Percentiles rank a stretch among this genome's conserved stretches.
phyloP scores from a whole-genome alignment of 73 alveolate species.

The Blepharisma japonicum region DNA sequence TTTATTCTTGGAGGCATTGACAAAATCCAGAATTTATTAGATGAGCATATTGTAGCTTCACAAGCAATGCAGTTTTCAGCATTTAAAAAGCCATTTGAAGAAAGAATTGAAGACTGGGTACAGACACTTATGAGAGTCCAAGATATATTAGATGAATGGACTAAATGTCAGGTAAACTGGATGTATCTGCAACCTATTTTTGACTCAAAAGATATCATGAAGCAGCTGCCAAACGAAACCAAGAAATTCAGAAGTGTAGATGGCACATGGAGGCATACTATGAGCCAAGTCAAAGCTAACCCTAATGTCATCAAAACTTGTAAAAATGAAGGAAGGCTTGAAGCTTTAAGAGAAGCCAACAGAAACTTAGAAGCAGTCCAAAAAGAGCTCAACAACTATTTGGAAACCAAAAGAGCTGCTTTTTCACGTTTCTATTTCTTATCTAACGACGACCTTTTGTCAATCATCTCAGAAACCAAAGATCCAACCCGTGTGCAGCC shows the following conservation, averaged over 20 bases:
- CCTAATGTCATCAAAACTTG: constrained; percentile 89
- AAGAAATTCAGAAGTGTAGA: constrained; percentile 99
- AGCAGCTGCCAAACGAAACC: constrained; percentile 99
- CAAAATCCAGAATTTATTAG: constrained; percentile 84
- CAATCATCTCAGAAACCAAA: constrained; percentile 87
- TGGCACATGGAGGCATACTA: constrained; percentile 99
- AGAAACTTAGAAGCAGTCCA: constrained; percentile 96
- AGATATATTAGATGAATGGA: constrained; percentile 99
- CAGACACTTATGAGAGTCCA: constrained; percentile 92
- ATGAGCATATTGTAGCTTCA: constrained; percentile 97
- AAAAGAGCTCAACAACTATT: constrained; percentile 95
- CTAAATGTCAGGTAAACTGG: constrained; percentile 96
- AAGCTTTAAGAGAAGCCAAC: constrained; percentile 97
- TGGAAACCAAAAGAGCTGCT: constrained; percentile 96
- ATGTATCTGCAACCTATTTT: constrained; percentile 99
- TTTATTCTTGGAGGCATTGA: constrained; percentile 83
- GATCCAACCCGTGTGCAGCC: constrained; percentile 67
- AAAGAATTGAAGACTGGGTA: constrained; percentile 98
- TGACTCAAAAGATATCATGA: constrained; percentile 99
- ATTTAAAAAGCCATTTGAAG: constrained; percentile 98
- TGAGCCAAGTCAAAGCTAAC: constrained; percentile 89
- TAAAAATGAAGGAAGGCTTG: constrained; percentile 94
- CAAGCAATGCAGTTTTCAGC: constrained; percentile 99
- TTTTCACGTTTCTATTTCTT: constrained; percentile 98
- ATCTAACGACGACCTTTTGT: constrained; percentile 94